A percentile compares a stretch with the other conserved stretches of the same genome.
Evolutionary conservation across 2,329 filamentous ascomycete genomes (phyloP).

Genomic region (Ophiostoma australiae): DNA sequence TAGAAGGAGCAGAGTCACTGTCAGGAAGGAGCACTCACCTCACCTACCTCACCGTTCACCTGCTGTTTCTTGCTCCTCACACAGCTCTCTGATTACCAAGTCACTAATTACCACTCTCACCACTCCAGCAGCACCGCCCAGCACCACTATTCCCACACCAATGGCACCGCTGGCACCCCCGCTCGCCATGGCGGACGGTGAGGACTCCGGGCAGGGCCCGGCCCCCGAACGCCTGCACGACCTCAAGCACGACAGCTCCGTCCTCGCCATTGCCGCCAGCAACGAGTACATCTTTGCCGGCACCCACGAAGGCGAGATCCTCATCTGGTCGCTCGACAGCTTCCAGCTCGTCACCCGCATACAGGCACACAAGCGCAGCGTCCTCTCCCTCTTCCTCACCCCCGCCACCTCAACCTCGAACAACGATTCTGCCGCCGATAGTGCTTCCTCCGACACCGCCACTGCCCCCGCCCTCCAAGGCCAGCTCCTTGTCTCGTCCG

Average conservation of each 20-base stretch:
- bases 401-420: constrained; percentile 46
- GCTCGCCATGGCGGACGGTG: constrained; percentile 25
- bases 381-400: constrained; percentile 80
- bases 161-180: constrained; percentile 28
- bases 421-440: background rate
- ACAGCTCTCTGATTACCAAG: background rate
- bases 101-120: no score
- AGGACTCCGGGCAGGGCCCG: constrained; percentile 25
- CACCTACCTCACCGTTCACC: background rate
- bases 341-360: constrained; percentile 75
- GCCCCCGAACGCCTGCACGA: constrained; percentile 66
- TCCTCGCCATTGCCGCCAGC: constrained; percentile 77
- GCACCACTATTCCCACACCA: constrained; percentile 15
- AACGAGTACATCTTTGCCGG: constrained; percentile 82
- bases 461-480: constrained; percentile 44
- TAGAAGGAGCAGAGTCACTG: constrained; percentile 5
- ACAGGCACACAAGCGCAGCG: constrained; percentile 85
- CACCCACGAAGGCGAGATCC: constrained; percentile 87
- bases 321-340: constrained; percentile 83
- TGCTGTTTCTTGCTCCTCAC: background rate
- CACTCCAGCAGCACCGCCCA: background rate
- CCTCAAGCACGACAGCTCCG: constrained; percentile 70
- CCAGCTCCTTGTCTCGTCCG: constrained; percentile 77
- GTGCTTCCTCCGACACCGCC: constrained; percentile 44
- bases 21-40: background rate